Evolutionary conservation across 163 green algal species (phyloP), one percentile per base, ranked within the genome.

Genomic region (Scenedesmus sp.): DNA sequence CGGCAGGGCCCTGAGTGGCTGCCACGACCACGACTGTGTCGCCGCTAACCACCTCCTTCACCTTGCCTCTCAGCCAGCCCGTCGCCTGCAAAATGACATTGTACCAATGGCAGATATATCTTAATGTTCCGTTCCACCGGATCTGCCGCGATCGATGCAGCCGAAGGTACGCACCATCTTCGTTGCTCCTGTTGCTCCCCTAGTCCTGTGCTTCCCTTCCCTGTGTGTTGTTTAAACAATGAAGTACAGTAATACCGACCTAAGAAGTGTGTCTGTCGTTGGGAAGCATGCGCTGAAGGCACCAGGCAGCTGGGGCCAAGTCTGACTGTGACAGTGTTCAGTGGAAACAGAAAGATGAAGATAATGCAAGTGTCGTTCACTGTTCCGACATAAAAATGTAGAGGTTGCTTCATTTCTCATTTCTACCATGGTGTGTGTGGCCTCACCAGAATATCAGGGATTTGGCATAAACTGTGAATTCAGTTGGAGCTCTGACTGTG

Each of bases 11-110:
- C 79, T 96, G 96, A 9, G 94, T 92, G 74, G 89, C 93, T 13
- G 94, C 97, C 23, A 96, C 95, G 57, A 99, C 94, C 0, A 99
- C 94, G 6, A 99, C 59, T 4, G 96, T 98, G 92, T 99, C 98
- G 5, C 97, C 98, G n/a, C 84, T 96, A 1, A 93, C 83, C 1
- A 99, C 98, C 90, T 97, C 96, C 95, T 99, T 99, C 20, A 99
- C 96, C 12, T 95, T 92, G 1, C 97, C 98, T n/a, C 94, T 91
- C 15, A 99, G 86, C 98, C 98, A 99, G 18, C 88, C 88, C 55
- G 81, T 57, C 34, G 76, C 76, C 76, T 84, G 76, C 12, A 23
- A 4, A 59, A 23, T 84, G 34, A 13, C 23, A 1, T 12, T 60
- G 57, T 52, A 26, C 4, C 23, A 79, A 52, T 79, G 70, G 46